Evolutionary conservation across 306 rosid genomes (phyloP).

Genomic region (Lupinus albus): DNA sequence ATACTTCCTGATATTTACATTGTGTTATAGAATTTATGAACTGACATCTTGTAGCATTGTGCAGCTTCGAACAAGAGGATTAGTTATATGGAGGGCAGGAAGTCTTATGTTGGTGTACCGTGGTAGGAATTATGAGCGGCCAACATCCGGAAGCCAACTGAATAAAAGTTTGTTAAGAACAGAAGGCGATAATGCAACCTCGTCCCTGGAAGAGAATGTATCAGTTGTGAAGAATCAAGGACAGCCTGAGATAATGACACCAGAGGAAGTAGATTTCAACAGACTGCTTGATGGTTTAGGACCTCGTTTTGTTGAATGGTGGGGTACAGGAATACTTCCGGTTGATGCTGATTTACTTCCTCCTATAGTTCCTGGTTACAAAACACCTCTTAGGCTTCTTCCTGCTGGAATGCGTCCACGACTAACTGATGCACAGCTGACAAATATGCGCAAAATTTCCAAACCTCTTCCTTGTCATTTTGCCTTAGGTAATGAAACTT

Average conservation of each 20-base stretch:
- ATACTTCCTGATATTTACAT: not conserved
- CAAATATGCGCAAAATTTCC: conserved; percentile 75
- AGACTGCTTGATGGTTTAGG: conserved; percentile 79
- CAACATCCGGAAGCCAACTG: conserved; percentile 37
- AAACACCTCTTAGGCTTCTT: conserved; percentile 87
- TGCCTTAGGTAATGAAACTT: conserved; percentile 74
- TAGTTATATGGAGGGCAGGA: conserved; percentile 86
- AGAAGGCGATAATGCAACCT: conserved; percentile 19
- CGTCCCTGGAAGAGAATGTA: conserved; percentile 44
- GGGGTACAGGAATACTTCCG: conserved; percentile 96
- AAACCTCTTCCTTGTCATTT: conserved; percentile 92
- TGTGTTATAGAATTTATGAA: conserved; percentile 36
- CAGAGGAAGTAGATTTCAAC: conserved; percentile 76
- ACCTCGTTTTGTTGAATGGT: conserved; percentile 91
- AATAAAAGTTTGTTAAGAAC: conserved; percentile 22
- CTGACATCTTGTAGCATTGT: conserved; percentile 64
- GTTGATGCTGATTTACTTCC: conserved; percentile 94
- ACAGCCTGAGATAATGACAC: conserved; percentile 53
- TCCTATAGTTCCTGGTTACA: conserved; percentile 75
- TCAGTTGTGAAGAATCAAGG: conserved; percentile 42
- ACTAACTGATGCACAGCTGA: conserved; percentile 78
- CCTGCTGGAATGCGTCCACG: conserved; percentile 79
- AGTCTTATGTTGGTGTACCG: conserved; percentile 93
- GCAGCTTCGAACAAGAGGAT: conserved; percentile 90
- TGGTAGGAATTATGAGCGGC: conserved; percentile 73